phyloP scores from a whole-genome alignment of 78 protist species.

The Dictyostelium capitatum region DNA sequence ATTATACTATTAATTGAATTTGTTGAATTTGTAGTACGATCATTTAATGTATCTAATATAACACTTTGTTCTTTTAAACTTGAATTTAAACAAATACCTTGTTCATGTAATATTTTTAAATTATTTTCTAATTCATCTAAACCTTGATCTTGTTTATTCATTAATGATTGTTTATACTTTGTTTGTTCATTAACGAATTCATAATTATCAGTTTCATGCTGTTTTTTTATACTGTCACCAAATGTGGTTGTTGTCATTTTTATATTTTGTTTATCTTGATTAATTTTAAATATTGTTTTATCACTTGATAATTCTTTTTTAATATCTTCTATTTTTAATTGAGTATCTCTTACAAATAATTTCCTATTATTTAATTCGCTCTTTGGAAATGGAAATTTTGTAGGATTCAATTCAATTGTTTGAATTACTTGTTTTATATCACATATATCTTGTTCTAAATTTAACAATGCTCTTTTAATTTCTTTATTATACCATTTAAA shows the following conservation, averaged over 20 bases:
- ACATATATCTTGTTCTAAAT: not conserved
- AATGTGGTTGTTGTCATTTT: not conserved
- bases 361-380: slow-evolving; percentile 36
- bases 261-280: slow-evolving; percentile 12
- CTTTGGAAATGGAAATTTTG: not conserved
- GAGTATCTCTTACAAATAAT: slow-evolving; percentile 14
- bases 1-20: slow-evolving; percentile 23
- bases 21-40: not conserved
- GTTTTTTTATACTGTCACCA: not conserved
- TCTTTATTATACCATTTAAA: slow-evolving; percentile 46
- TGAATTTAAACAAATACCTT: not conserved
- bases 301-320: not conserved
- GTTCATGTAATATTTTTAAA: slow-evolving; percentile 1
- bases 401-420: slow-evolving; percentile 7
- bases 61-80: slow-evolving; percentile 12
- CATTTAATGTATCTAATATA: slow-evolving; percentile 30
- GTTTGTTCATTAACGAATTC: slow-evolving; percentile 24
- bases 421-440: slow-evolving; percentile 18
- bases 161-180: not conserved
- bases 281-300: not conserved
- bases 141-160: slow-evolving; percentile 34
- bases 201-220: slow-evolving; percentile 36
- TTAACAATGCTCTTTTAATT: not conserved
- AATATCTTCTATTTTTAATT: not conserved
- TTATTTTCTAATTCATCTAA: not conserved